These are phyloP conservation scores for Tuber magnatum DNA, from an alignment of 495 filamentous ascomycete species.

Conservation along the genomic window DNA sequence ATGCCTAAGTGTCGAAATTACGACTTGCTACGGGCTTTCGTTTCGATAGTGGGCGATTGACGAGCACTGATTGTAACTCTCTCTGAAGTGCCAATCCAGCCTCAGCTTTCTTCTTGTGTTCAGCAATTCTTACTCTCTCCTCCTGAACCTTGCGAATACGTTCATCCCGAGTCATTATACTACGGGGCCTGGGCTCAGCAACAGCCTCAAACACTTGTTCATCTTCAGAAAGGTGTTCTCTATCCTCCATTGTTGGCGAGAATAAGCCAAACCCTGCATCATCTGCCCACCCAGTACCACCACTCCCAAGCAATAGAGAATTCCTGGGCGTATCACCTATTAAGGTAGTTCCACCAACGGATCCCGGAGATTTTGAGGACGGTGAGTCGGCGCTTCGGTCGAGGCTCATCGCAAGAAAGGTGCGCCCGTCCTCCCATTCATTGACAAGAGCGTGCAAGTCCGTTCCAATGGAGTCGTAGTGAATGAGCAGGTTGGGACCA, in stretches of 20 bases:
- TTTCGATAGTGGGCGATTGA: conserved; percentile 60
- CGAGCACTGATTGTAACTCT: conserved; percentile 77
- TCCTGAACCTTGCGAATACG: conserved; percentile 81
- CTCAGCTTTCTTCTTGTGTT: conserved; percentile 61
- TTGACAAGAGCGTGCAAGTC: conserved; percentile 76
- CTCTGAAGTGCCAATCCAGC: conserved; percentile 81
- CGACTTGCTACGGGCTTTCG: conserved; percentile 23
- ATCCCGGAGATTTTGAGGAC: conserved; percentile 66
- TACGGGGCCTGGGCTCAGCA: conserved; percentile 59
- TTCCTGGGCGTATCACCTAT: conserved; percentile 56
- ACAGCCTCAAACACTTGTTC: conserved; percentile 90
- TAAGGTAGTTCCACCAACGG: conserved; percentile 74
- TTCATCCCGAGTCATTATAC: conserved; percentile 74
- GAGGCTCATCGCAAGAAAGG: conserved; percentile 64
- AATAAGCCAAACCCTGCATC: conserved; percentile 41
- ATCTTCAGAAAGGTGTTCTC: conserved; percentile 46
- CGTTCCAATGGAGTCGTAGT: conserved; percentile 88
- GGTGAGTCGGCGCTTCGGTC: conserved; percentile 65
- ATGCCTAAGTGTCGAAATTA: conserved; percentile 24
- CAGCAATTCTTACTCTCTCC: conserved; percentile 64
- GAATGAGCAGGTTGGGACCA: conserved; percentile 66
- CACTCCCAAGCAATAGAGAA: conserved; percentile 61
- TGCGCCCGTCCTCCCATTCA: conserved; percentile 84
- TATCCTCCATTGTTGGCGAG: conserved; percentile 42
- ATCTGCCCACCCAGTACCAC: conserved; percentile 64